Evolutionary conservation across 2,329 filamentous ascomycete genomes (phyloP).

Genomic region (Colletotrichum coccodes): DNA sequence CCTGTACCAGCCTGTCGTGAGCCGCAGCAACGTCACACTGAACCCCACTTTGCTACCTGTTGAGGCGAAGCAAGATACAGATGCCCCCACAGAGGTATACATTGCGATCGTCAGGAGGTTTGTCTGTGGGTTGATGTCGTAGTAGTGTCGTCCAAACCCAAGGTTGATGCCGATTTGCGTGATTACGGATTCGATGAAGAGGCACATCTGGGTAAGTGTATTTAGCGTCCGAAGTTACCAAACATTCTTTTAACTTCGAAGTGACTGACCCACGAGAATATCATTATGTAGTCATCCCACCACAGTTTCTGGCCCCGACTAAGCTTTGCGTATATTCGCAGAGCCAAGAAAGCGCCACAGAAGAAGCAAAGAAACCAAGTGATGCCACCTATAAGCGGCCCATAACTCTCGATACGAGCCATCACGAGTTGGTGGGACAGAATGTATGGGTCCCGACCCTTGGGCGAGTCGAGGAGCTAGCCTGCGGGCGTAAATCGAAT

Average conservation of each 20-base stretch:
- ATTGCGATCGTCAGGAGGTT: slow-evolving; percentile 21
- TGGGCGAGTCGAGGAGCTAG: neutral
- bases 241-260: neutral
- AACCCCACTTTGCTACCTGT: slow-evolving; percentile 40
- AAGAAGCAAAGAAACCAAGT: slow-evolving; percentile 42
- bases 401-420: slow-evolving; percentile 7
- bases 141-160: slow-evolving; percentile 34
- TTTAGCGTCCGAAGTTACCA: no score
- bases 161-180: slow-evolving; percentile 32
- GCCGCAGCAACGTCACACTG: slow-evolving; percentile 40
- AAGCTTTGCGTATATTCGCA: slow-evolving; percentile 37
- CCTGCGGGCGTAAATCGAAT: neutral
- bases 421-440: neutral
- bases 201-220: neutral
- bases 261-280: slow-evolving; percentile 40
- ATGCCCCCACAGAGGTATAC: slow-evolving; percentile 23
- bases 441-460: neutral
- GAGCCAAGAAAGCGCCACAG: slow-evolving; percentile 34
- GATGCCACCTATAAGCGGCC: slow-evolving; percentile 31
- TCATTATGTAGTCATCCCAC: slow-evolving; percentile 39
- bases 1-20: slow-evolving; percentile 37
- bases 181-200: slow-evolving; percentile 27
- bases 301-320: slow-evolving; percentile 33
- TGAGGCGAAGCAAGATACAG: slow-evolving; percentile 28
- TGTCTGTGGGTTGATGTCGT: slow-evolving; percentile 14